A percentile compares a stretch with the other conserved stretches of the same genome.
phyloP scores from a whole-genome alignment of 768 basidiomycete species.

The Auriscalpium orientale region DNA sequence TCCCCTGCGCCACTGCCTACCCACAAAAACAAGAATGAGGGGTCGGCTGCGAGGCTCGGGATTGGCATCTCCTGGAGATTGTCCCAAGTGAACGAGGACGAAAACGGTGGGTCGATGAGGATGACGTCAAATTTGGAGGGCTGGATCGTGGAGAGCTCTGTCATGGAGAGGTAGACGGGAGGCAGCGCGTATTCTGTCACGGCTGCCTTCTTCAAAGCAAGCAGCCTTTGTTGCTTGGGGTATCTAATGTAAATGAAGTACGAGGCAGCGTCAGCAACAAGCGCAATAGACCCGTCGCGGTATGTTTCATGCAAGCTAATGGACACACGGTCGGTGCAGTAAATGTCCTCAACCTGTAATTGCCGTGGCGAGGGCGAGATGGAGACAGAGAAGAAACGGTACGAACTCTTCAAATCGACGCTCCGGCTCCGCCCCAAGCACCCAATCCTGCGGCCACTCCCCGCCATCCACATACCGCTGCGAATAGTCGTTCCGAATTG shows the following conservation, averaged over 20 bases:
- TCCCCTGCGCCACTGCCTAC: constrained; percentile 87
- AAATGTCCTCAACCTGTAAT: neutral
- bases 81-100: constrained; percentile 81
- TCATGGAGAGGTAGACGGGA: constrained; percentile 63
- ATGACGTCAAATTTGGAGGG: constrained; percentile 84
- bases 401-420: constrained; percentile 90
- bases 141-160: constrained; percentile 46
- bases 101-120: constrained; percentile 85
- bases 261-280: neutral
- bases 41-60: constrained; percentile 78
- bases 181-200: constrained; percentile 64
- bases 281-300: neutral
- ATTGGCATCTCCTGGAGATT: constrained; percentile 77
- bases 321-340: neutral
- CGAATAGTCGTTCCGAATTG: constrained; percentile 92
- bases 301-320: neutral
- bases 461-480: constrained; percentile 86
- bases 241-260: constrained; percentile 48
- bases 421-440: constrained; percentile 83
- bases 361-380: too few species aligned
- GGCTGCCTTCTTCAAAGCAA: constrained; percentile 74
- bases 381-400: neutral
- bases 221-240: constrained; percentile 83
- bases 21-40: constrained; percentile 93
- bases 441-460: constrained; percentile 91